Base-by-base conservation (phyloP, 1,284 basidiomycete genomes). In the Marasmius sp. region DNA sequence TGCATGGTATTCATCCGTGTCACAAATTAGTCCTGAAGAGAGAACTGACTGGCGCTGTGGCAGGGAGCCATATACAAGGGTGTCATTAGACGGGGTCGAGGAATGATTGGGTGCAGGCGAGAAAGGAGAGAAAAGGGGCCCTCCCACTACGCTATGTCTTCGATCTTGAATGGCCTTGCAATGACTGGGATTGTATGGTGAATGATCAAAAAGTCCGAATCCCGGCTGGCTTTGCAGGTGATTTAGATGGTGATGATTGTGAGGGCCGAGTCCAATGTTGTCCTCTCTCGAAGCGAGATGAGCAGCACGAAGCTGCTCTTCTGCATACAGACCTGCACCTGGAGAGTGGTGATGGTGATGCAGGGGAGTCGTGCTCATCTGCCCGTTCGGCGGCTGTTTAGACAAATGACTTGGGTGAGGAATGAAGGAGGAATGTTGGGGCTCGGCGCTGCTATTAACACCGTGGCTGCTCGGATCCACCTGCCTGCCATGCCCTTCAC, bases 31-130 rank as follows among this genome's bases (percentile, higher is more conserved):
- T 38, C 58, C 49, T 16, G 45, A 12, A 12, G 57, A 58, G 20
- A 41, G 41, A 22, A 37, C 11, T 12, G 59, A 54, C n/a, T 43
- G 52, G 10, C 52, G 18, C 3, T 39, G 27, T 33, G 27, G 33
- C 18, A 49, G 43, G 0, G 47, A 20, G 38, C 50, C 34, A 41
- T 22, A n/a, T 14, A 50, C 2, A 27, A 10, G 27, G 22, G 48
- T 39, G 33, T 33, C 51, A 20, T 54, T 64, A 14, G 16, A 6
- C 16, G 18, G 48, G 14, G 48, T 39, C 64, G 34, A 65, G 60
- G 64, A 75, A 79, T 27, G 67, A 60, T 80, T 83, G 20, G 84
- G 82, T 67, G 87, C 85, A 18, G 86, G 85, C 2, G 85, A 87
- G 69, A 87, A 87, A 4, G 85, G 86, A 11, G 85, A 83, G 65